A percentile compares a stretch with the other conserved stretches of the same genome.
Evolutionary conservation across 2,329 filamentous ascomycete genomes (phyloP).

Genomic region (Ophiostoma pallidulum): DNA sequence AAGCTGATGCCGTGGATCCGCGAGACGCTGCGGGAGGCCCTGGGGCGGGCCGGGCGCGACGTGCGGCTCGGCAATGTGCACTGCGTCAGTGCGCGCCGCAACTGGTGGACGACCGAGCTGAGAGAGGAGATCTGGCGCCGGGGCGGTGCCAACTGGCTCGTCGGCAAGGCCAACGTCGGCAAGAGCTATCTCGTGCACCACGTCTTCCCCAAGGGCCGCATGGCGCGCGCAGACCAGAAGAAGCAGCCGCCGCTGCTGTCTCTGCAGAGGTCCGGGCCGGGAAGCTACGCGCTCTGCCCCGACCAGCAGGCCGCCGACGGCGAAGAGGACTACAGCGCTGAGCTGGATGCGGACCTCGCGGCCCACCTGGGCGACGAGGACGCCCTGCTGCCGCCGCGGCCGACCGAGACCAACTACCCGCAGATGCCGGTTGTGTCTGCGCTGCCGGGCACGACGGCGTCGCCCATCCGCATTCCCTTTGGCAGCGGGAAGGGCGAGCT

Average conservation of each 20-base stretch:
- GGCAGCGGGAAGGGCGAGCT: constrained; percentile 80
- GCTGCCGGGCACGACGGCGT: constrained; percentile 86
- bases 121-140: constrained; percentile 78
- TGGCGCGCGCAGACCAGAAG: constrained; percentile 23
- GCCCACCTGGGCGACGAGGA: constrained; percentile 30
- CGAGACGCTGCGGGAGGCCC: constrained; percentile 63
- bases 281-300: constrained; percentile 1
- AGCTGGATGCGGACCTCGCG: constrained; percentile 22
- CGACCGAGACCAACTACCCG: constrained; percentile 64
- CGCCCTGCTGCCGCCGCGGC: constrained; percentile 66
- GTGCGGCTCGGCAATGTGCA: constrained; percentile 80
- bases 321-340: constrained; percentile 17
- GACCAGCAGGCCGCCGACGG: constrained; percentile 3
- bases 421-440: constrained; percentile 78
- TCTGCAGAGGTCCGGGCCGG: not conserved
- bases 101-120: constrained; percentile 84
- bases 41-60: constrained; percentile 57
- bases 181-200: constrained; percentile 87
- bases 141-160: constrained; percentile 86
- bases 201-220: constrained; percentile 70
- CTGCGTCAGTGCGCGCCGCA: constrained; percentile 75
- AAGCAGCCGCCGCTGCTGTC: not conserved
- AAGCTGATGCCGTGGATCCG: constrained; percentile 75
- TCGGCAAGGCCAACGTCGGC: constrained; percentile 96
- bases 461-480: constrained; percentile 86